Conservation (phyloP, 2,329 filamentous ascomycete species). For the Blumeriella jaapii region DNA sequence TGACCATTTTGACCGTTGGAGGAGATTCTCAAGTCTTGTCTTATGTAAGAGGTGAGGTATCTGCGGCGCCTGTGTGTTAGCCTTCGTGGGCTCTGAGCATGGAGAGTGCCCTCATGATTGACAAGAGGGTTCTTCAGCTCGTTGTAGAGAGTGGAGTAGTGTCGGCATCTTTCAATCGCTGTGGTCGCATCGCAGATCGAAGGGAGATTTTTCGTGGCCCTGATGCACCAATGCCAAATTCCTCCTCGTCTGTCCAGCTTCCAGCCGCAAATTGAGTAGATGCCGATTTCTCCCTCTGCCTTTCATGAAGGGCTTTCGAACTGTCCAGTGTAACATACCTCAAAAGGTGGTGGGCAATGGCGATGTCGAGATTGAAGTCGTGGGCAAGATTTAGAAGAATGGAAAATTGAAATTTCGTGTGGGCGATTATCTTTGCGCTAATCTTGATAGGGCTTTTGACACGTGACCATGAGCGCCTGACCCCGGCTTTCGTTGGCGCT, state of each 20-base stretch:
- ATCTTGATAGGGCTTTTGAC: too few relatives aligned
- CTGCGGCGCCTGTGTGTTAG: constrained; percentile 44
- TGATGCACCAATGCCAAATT: background rate
- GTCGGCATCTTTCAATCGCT: constrained; percentile 34
- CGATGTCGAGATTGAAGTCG: too few relatives aligned
- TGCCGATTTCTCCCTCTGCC: constrained; percentile 41
- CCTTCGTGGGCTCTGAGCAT: constrained; percentile 50
- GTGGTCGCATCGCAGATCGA: constrained; percentile 9
- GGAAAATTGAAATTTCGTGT: too few relatives aligned
- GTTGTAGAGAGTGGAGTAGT: constrained; percentile 51
- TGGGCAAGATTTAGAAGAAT: too few relatives aligned
- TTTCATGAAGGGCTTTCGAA: constrained; percentile 26
- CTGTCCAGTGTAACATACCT: constrained; percentile 25
- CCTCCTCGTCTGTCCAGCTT: constrained; percentile 5
- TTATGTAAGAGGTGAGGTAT: constrained; percentile 48
- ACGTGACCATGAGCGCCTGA: too few relatives aligned
- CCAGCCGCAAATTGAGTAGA: constrained; percentile 24
- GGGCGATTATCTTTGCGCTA: too few relatives aligned
- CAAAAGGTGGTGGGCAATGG: too few relatives aligned
- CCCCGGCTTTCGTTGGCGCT: too few relatives aligned
- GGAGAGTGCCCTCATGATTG: constrained; percentile 54
- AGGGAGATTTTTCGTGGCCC: background rate
- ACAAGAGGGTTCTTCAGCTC: constrained; percentile 59
- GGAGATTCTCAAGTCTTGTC: constrained; percentile 74
- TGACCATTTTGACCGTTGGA: constrained; percentile 85